A percentile compares a stretch with the other conserved stretches of the same genome.
phyloP scores from a whole-genome alignment of 345 rosid species.

The Erucastrum elatum region DNA sequence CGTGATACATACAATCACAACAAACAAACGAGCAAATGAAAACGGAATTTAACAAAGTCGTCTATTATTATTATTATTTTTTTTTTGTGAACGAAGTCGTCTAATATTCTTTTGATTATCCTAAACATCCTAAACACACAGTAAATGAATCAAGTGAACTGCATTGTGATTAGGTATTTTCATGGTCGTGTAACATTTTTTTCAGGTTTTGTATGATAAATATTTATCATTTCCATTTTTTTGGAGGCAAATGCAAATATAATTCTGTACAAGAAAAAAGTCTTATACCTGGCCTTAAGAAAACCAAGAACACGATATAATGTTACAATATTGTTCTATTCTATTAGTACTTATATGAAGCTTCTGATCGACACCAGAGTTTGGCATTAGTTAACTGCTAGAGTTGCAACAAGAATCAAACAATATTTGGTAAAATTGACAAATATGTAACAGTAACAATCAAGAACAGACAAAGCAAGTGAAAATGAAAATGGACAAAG shows the following conservation, averaged over 20 bases:
- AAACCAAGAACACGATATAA: slow-evolving; percentile 12
- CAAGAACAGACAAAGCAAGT: neutral
- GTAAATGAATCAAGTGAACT: neutral
- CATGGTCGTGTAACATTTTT: slow-evolving; percentile 2
- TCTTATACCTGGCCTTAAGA: neutral
- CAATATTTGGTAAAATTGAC: slow-evolving; percentile 30
- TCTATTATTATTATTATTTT: neutral
- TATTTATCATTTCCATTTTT: neutral
- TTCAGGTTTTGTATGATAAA: neutral
- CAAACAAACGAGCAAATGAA: neutral
- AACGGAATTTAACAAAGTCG: neutral
- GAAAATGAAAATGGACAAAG: neutral
- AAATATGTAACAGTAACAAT: neutral
- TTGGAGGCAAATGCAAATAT: neutral
- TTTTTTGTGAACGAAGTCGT: too few species aligned
- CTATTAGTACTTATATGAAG: slow-evolving; percentile 3
- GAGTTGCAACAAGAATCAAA: slow-evolving; percentile 28
- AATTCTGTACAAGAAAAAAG: too few species aligned
- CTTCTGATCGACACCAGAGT: slow-evolving; percentile 1
- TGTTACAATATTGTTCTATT: slow-evolving; percentile 10
- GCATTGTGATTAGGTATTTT: neutral
- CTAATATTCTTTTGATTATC: neutral
- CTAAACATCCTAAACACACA: neutral
- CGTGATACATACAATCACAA: neutral
- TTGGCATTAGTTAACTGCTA: neutral